phyloP scores from a whole-genome alignment of 2,329 filamentous ascomycete species.

The Fusarium sp. region DNA sequence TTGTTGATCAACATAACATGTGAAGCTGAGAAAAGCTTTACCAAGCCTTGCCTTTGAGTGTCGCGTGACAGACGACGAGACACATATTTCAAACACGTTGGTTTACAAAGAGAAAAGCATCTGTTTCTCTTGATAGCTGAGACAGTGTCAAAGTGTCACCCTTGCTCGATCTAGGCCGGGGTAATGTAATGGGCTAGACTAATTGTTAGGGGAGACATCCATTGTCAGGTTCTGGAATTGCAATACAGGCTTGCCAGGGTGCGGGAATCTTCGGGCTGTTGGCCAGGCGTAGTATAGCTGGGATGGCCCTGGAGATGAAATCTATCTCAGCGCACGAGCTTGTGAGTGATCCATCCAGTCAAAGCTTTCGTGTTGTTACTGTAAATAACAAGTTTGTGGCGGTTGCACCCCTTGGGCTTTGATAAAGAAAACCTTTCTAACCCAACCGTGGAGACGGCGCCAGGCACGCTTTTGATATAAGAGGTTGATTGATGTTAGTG shows the following conservation, averaged over 20 bases:
- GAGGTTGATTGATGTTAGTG: background rate
- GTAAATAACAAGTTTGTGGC: conserved; percentile 7
- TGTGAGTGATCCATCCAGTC: conserved; percentile 4
- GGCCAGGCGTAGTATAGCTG: conserved; percentile 26
- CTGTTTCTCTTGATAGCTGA: conserved; percentile 10
- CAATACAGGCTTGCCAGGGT: background rate
- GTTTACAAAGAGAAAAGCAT: background rate
- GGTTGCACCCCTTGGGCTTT: conserved; percentile 18
- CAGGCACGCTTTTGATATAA: conserved; percentile 17
- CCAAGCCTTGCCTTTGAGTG: background rate
- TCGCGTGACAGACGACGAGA: conserved; percentile 22
- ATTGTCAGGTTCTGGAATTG: conserved; percentile 33
- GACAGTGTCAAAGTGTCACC: conserved; percentile 17
- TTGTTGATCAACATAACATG: background rate
- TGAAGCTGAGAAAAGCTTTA: background rate
- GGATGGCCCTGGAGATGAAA: conserved; percentile 32
- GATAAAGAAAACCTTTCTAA: conserved; percentile 2
- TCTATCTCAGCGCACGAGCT: conserved; percentile 29
- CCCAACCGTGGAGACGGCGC: conserved; percentile 33
- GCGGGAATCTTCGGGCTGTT: conserved; percentile 33
- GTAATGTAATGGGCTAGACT: background rate
- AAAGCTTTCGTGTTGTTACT: conserved; percentile 4
- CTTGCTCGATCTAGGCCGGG: background rate
- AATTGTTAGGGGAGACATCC: background rate
- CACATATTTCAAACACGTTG: background rate